Evolutionary conservation across 192 early-diverging fungal species (phyloP), one percentile per base, ranked within the genome.

Genomic region (Coemansia sp.): DNA sequence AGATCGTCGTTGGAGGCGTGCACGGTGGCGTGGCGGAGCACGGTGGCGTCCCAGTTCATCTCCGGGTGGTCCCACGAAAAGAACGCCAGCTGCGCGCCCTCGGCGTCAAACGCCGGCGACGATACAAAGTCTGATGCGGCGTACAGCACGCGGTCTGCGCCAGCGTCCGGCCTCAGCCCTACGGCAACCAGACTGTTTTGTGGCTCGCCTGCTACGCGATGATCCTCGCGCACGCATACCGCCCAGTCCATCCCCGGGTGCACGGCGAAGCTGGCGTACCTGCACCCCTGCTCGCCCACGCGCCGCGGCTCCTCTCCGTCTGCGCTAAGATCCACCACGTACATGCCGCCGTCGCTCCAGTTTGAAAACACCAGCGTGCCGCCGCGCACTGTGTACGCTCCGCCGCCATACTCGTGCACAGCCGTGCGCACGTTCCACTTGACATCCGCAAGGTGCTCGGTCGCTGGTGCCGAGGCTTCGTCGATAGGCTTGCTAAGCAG

Each of bases 391-490:
- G 80, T 62, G 52, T 87, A 87, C 1, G 78, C 67, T 11, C 82
- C 84, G 25, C 89, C 87, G 25, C 91, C 91, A 54, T 89, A 92
- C 66, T 91, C 91, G 55, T 92, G 88, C 7, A 90, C 89, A 8
- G 80, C 80, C 1, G 85, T 81, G 48, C 85, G 83, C 12, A 87
- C 83, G 46, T 83, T 83, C 76, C 84, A 88, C 9, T 73, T 65
- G 0, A 56, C 50, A 11, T 76, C 81, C 0, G 61, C 21, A 9
- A 69, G 62, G 2, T 73, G 56, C 53, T 73, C 67, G 14, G 59
- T 17, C 15, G 62, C 55, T 14, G 51, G 55, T 19, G 33, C 69
- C 12, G 64, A 51, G 50, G 52, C 60, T 50, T 64, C 70, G 51
- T 62, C 70, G 4, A 80, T 52, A 4, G 56, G 22, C 50, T 66